Evolutionary conservation across 1,284 basidiomycete genomes (phyloP).

Genomic region (Sanghuangporus baumii): DNA sequence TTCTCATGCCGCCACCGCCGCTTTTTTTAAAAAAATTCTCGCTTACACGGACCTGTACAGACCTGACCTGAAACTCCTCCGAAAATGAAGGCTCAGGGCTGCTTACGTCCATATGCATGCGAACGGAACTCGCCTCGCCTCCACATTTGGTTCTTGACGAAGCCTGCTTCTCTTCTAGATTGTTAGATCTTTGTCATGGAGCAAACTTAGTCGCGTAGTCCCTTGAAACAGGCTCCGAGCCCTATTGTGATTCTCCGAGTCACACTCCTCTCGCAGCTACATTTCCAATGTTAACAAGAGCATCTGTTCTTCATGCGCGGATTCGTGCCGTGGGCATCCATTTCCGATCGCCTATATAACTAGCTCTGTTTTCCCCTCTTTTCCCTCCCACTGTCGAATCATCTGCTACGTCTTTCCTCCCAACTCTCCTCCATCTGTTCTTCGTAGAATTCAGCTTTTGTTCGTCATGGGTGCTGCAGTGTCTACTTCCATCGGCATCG

Average conservation of each 20-base stretch:
- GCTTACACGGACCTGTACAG: not conserved
- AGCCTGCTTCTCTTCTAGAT: not conserved
- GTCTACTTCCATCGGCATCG: conserved; percentile 14
- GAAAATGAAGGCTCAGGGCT: not conserved
- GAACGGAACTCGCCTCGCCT: conserved; percentile 1
- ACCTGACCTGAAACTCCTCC: not conserved
- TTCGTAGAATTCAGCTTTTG: not conserved
- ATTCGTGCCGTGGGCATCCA: not conserved
- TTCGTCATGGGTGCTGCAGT: conserved; percentile 13
- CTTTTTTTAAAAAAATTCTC: not conserved
- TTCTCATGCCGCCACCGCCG: conserved; percentile 4
- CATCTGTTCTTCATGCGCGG: not conserved
- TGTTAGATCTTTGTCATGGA: conserved; percentile 1
- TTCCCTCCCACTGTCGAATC: not conserved
- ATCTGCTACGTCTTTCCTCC: not conserved
- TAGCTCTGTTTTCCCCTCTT: not conserved
- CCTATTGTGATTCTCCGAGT: not conserved
- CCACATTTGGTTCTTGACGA: conserved; percentile 3
- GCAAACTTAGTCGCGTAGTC: conserved; percentile 1
- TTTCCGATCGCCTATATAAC: conserved; percentile 2
- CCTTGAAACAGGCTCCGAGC: conserved; percentile 12
- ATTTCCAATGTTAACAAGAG: conserved; percentile 9
- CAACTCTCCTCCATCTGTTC: not conserved
- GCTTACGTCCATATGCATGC: not conserved
- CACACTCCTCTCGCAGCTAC: not conserved